Base-by-base conservation (phyloP, 805 yeast species). In the Myxozyma neotropica region DNA sequence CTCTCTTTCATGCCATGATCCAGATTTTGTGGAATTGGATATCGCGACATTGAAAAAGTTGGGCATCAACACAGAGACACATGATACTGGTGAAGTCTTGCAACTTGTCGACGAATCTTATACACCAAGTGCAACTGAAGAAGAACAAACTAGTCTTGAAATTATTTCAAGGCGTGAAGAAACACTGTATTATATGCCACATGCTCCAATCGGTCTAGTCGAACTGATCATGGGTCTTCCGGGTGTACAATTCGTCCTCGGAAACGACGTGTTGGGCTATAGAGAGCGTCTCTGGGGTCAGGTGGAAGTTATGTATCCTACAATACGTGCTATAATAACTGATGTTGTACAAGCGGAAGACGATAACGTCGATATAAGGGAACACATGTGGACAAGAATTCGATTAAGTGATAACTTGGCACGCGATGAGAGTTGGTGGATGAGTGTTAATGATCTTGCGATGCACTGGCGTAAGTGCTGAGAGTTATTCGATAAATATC, bases 111-210 rank as follows among this genome's bases (percentile, higher is more conserved):
- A 53, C 21, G 52, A 45, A 26, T 39, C 51, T 3, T 27, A 45
- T 27, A 27, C 8, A 3, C 26, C 17, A 4, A 7, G 7, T 4
- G 21, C 13, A 3, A 13, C 21, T 2, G 23, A 23, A 6, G 7
- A 17, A 33, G 24, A 21, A 4, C 8, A n/a, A 15, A 13, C 10
- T 10, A 15, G 39, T 4, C 13, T 1, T 5, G 53, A 48, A 19
- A 7, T 3, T 15, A 21, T 15, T 19, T 15, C 31, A 6, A 21
- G 29, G 7, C 48, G 64, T 5, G 19, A 48, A 1, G 36, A 61
- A 1, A 74, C 78, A 0, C 71, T 88, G 1, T 86, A 75, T 70
- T 88, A 82, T 68, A 76, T 88, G 48, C 95, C 95, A 0, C 96
- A 88, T 73, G 93, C 92, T 0, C 89, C 90, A 0, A 71, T 86